Evolutionary conservation across 2,329 filamentous ascomycete genomes (phyloP).

Genomic region (Monilinia fructigena): DNA sequence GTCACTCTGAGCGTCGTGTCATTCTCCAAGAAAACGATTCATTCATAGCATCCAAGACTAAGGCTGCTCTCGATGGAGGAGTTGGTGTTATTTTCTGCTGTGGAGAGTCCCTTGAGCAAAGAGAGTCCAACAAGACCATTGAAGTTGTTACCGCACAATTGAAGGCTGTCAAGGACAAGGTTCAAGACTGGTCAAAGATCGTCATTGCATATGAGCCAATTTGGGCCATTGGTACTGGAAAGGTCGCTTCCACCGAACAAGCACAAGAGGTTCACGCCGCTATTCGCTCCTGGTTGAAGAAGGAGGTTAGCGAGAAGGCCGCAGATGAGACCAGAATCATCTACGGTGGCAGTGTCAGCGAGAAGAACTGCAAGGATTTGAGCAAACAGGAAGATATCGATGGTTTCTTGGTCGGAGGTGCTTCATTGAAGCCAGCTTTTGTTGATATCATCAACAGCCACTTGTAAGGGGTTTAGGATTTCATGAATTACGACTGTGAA

Average conservation of each 20-base stretch:
- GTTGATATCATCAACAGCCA: slow-evolving; percentile 68
- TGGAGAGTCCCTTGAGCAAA: slow-evolving; percentile 91
- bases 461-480: slow-evolving; percentile 35
- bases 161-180: slow-evolving; percentile 73
- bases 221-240: slow-evolving; percentile 93
- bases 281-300: slow-evolving; percentile 84
- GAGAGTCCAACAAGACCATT: slow-evolving; percentile 82
- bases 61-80: slow-evolving; percentile 83
- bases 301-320: slow-evolving; percentile 70
- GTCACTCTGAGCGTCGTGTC: slow-evolving; percentile 92
- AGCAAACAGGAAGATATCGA: slow-evolving; percentile 93
- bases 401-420: slow-evolving; percentile 95
- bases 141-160: slow-evolving; percentile 84
- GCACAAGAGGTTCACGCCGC: slow-evolving; percentile 91
- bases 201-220: slow-evolving; percentile 99
- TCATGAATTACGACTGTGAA: slow-evolving; percentile 29
- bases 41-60: slow-evolving; percentile 90
- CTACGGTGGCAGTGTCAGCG: slow-evolving; percentile 93
- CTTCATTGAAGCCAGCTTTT: slow-evolving; percentile 93
- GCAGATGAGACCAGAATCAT: slow-evolving; percentile 89
- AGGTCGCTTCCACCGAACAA: slow-evolving; percentile 84
- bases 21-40: slow-evolving; percentile 84
- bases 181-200: slow-evolving; percentile 87
- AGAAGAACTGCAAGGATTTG: slow-evolving; percentile 97
- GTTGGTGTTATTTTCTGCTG: slow-evolving; percentile 94